These are phyloP conservation scores for Cutaneotrichosporon cavernicola DNA, from an alignment of 1,284 basidiomycete genomes.

Conservation along the genomic window DNA sequence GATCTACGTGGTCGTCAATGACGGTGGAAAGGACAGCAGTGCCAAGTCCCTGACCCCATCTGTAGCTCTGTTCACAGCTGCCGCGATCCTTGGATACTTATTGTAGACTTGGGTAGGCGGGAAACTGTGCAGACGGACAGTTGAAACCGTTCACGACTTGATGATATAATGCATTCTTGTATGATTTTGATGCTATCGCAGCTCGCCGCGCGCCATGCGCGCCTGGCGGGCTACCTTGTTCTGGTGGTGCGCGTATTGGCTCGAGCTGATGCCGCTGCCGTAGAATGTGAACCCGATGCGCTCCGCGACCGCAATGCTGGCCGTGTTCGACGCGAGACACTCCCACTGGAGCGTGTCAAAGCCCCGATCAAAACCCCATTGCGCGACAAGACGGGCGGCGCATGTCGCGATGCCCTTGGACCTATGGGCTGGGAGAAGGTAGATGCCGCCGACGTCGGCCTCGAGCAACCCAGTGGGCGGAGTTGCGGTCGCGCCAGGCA, in stretches of 20 bases:
- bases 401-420: not conserved
- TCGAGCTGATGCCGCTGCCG: not conserved
- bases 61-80: not conserved
- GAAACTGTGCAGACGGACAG: too few relatives aligned
- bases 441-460: slow-evolving; percentile 8
- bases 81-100: not conserved
- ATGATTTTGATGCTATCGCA: not conserved
- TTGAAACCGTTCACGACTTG: not conserved
- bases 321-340: slow-evolving; percentile 1
- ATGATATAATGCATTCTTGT: not conserved
- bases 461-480: not conserved
- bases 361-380: not conserved
- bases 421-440: not conserved
- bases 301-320: not conserved
- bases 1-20: slow-evolving; percentile 14
- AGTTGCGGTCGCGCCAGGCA: not conserved
- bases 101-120: not conserved
- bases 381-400: not conserved
- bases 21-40: slow-evolving; percentile 1
- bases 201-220: not conserved
- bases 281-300: slow-evolving; percentile 4
- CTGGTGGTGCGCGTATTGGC: slow-evolving; percentile 3
- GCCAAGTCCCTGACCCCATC: not conserved
- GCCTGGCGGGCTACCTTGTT: not conserved
- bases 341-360: slow-evolving; percentile 2